A percentile compares a stretch with the other conserved stretches of the same genome.
These are phyloP conservation scores for Vicia faba DNA, from an alignment of 306 rosid genomes.

Conservation along the genomic window DNA sequence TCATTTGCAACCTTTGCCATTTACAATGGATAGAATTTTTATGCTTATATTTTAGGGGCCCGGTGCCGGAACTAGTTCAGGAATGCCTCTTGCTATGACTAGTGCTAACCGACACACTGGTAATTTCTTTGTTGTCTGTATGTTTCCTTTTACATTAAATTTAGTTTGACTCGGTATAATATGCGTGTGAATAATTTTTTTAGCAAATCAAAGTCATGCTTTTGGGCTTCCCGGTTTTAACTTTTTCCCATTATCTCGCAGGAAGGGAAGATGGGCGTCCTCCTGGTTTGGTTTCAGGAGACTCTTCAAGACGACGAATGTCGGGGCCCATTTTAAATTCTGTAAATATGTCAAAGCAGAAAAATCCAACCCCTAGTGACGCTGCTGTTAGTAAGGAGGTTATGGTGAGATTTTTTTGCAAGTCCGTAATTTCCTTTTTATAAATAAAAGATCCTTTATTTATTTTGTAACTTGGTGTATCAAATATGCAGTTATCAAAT, in stretches of 20 bases:
- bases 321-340: constrained; percentile 64
- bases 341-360: constrained; percentile 51
- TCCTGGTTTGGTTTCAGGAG: constrained; percentile 64
- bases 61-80: constrained; percentile 82
- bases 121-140: constrained; percentile 30
- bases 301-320: constrained; percentile 68
- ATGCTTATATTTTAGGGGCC: constrained; percentile 54
- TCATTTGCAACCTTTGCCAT: constrained; percentile 1
- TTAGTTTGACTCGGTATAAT: background rate
- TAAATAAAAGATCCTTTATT: background rate
- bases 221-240: background rate
- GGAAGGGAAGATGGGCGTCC: constrained; percentile 75
- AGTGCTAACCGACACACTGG: constrained; percentile 75
- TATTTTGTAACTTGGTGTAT: background rate
- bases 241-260: constrained; percentile 35
- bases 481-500: constrained; percentile 55
- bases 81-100: constrained; percentile 61
- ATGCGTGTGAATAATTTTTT: background rate
- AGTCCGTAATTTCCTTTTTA: constrained; percentile 15
- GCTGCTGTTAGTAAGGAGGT: constrained; percentile 6
- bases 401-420: constrained; percentile 44
- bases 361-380: constrained; percentile 45
- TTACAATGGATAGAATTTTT: constrained; percentile 16
- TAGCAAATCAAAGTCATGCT: background rate
- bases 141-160: background rate